phyloP scores from a whole-genome alignment of 2,329 filamentous ascomycete genomes.

The Moelleriella libera region DNA sequence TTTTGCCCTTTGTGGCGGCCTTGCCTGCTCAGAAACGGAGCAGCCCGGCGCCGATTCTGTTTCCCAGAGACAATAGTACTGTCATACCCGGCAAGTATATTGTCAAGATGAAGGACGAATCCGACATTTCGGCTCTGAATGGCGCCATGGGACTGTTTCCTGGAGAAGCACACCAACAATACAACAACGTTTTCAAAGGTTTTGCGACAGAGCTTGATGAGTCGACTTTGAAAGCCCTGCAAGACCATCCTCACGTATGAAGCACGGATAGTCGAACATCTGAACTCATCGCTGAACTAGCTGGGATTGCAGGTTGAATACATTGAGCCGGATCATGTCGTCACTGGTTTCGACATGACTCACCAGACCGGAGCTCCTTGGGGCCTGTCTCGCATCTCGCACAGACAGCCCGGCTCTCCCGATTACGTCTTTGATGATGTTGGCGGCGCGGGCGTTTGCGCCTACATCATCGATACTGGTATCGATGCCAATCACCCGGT shows the following conservation, averaged over 20 bases:
- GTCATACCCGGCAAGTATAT: slow-evolving; percentile 14
- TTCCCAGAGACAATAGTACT: slow-evolving; percentile 1
- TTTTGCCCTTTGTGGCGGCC: slow-evolving; percentile 7
- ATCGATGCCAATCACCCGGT: slow-evolving; percentile 17
- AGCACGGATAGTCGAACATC: too few relatives aligned
- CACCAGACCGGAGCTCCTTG: slow-evolving; percentile 21
- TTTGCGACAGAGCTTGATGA: slow-evolving; percentile 11
- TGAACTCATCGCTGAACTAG: too few relatives aligned
- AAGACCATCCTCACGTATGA: slow-evolving; percentile 10
- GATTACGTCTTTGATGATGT: slow-evolving; percentile 19
- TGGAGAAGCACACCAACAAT: slow-evolving; percentile 10
- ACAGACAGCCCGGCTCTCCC: slow-evolving; percentile 7
- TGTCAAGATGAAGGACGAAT: slow-evolving; percentile 11
- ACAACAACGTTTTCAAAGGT: slow-evolving; percentile 10
- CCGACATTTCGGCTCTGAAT: slow-evolving; percentile 4
- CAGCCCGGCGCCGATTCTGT: slow-evolving; percentile 9
- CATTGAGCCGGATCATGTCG: slow-evolving; percentile 20
- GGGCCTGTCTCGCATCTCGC: slow-evolving; percentile 20
- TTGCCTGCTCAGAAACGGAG: slow-evolving; percentile 6
- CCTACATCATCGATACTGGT: slow-evolving; percentile 28
- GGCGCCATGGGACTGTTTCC: slow-evolving; percentile 7
- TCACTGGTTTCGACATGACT: slow-evolving; percentile 4
- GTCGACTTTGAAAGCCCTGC: slow-evolving; percentile 6
- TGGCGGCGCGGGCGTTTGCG: slow-evolving; percentile 20
- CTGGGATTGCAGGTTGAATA: slow-evolving; percentile 14